phyloP scores from a whole-genome alignment of 2,329 filamentous ascomycete genomes.

The Chaetomium sp. region DNA sequence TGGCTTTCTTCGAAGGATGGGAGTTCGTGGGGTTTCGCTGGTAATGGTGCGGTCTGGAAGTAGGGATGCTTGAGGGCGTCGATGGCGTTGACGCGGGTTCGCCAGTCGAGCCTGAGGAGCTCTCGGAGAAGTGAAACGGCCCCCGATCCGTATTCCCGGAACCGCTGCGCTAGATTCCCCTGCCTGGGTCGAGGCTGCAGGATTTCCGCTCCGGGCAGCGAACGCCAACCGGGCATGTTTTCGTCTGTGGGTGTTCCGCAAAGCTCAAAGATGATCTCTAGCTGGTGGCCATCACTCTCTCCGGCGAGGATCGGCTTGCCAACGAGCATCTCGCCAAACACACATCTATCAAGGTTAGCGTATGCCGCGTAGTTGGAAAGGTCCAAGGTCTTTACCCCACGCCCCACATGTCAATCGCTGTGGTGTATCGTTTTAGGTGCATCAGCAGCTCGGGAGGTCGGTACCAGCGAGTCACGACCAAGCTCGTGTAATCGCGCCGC shows the following conservation, averaged over 20 bases:
- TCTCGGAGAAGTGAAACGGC: slow-evolving; percentile 81
- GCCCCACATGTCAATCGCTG: slow-evolving; percentile 97
- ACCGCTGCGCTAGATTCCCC: slow-evolving; percentile 70
- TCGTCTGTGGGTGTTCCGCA: slow-evolving; percentile 87
- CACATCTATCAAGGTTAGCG: slow-evolving; percentile 62
- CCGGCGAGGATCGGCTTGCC: slow-evolving; percentile 91
- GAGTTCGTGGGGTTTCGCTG: slow-evolving; percentile 82
- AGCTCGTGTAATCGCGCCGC: slow-evolving; percentile 86
- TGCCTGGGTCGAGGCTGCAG: slow-evolving; percentile 64
- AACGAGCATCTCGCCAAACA: slow-evolving; percentile 97
- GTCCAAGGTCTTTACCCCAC: slow-evolving; percentile 68
- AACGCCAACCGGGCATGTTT: slow-evolving; percentile 89
- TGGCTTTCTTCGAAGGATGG: slow-evolving; percentile 92
- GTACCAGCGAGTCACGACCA: slow-evolving; percentile 98
- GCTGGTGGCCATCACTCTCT: slow-evolving; percentile 84
- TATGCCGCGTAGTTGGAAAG: not conserved
- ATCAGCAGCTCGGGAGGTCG: slow-evolving; percentile 89
- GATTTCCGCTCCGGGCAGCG: slow-evolving; percentile 77
- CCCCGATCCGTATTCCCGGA: slow-evolving; percentile 72
- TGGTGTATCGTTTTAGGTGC: slow-evolving; percentile 88
- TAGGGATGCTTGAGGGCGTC: slow-evolving; percentile 93
- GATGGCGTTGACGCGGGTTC: slow-evolving; percentile 83
- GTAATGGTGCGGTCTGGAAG: slow-evolving; percentile 77
- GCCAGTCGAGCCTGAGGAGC: slow-evolving; percentile 86
- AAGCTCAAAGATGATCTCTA: slow-evolving; percentile 90